A percentile compares a stretch with the other conserved stretches of the same genome.
These are phyloP conservation scores for Rosa multiflora DNA, from an alignment of 306 rosid species.

Conservation along the genomic window DNA sequence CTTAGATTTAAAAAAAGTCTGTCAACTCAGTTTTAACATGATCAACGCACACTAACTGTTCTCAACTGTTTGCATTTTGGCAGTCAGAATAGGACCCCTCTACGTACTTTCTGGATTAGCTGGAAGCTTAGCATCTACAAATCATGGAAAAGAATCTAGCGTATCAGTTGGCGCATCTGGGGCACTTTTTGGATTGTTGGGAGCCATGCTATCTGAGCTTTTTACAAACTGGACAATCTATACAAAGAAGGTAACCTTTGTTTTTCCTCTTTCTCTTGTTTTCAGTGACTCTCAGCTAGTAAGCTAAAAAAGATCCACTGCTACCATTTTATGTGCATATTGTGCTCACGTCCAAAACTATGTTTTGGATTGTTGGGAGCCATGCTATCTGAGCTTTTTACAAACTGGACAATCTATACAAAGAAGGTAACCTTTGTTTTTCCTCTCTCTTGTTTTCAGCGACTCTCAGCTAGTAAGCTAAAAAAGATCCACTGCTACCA, in stretches of 20 bases:
- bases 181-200: constrained; percentile 87
- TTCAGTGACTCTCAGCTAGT: background rate
- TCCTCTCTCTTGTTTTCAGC: background rate
- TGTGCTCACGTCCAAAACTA: background rate
- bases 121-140: constrained; percentile 64
- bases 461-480: background rate
- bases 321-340: background rate
- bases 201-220: constrained; percentile 96
- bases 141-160: constrained; percentile 17
- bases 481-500: background rate
- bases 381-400: constrained; percentile 97
- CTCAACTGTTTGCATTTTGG: constrained; percentile 32
- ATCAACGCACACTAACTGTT: background rate
- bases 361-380: constrained; percentile 77
- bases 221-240: constrained; percentile 87
- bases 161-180: constrained; percentile 94
- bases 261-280: background rate
- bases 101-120: constrained; percentile 74
- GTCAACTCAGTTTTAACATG: background rate
- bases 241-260: constrained; percentile 56
- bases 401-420: constrained; percentile 77
- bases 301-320: background rate
- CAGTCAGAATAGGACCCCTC: constrained; percentile 70
- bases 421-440: constrained; percentile 50
- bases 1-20: background rate